Evolutionary conservation across 2,329 filamentous ascomycete genomes (phyloP), one percentile per base, ranked within the genome.

Genomic region (Colletotrichum shisoi): DNA sequence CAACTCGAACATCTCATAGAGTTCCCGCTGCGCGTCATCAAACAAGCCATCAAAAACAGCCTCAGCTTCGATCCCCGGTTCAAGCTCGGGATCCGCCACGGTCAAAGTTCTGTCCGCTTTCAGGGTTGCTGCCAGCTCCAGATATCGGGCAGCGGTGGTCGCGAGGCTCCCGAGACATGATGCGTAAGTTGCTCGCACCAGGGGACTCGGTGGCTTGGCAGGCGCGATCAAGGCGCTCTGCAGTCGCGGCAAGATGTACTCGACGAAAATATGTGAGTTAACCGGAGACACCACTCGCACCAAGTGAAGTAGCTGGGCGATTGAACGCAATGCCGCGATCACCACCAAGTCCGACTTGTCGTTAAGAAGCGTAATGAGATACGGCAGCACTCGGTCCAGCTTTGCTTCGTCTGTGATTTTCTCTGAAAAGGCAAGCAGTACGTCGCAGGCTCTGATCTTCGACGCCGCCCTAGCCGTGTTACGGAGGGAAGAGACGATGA

Each of bases 341-440:
- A 93, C 90, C 15, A 99, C 94, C 72, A 92, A 84, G 70, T 97
- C 92, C 2, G 91, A 88, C 71, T 89, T 88, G 74, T 99, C 95
- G 67, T 88, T 90, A 13, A 99, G 82, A 34, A 98, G 79, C 5
- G 89, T 87, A 79, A 97, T 91, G 42, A 98, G 81, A 75, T 97
- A 97, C 1, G 95, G 95, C 57, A 99, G 81, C 27, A 98, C 91
- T 57, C 95, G 88, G 77, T 99, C 96, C 56, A 99, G 82, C 77
- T 97, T 98, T 3, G 94, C 94, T 79, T 99, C 95, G 75, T 99
- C 96, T 0, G 94, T 96, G 27, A 98, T 79, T 67, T 91, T 86
- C 78, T 98, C 94, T 0, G 94, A 89, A 76, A 99, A 97, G 2
- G 94, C 94, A 57, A 99, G 81, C 54, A 99, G 84, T 46, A 99